Evolutionary conservation across 495 filamentous ascomycete genomes (phyloP).

Genomic region (Talaromyces proteolyticus): DNA sequence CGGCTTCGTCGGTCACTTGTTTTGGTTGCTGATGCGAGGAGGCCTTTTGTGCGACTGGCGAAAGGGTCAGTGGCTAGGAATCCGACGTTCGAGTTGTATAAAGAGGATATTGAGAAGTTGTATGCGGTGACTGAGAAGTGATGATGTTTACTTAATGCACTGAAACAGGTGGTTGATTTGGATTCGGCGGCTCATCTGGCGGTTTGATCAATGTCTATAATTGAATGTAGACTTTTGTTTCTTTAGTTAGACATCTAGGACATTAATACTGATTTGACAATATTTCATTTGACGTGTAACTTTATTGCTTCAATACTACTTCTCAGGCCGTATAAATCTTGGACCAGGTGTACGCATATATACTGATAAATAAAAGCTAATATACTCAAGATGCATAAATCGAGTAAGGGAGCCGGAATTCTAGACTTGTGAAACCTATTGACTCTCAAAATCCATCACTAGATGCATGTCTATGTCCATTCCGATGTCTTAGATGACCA

Average conservation of each 20-base stretch:
- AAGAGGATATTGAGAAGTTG: not conserved
- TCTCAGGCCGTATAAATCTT: not conserved
- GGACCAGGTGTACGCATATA: not conserved
- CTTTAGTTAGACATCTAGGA: no score
- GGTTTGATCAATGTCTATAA: no score
- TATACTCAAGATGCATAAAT: no score
- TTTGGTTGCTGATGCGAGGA: not conserved
- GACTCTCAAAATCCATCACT: no score
- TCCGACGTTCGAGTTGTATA: conserved; percentile 2
- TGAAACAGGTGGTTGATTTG: no score
- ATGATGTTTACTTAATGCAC: no score
- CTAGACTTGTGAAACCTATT: no score
- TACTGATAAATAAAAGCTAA: no score
- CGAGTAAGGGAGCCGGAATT: no score
- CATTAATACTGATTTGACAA: no score
- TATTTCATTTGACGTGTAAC: not conserved
- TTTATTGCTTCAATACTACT: not conserved
- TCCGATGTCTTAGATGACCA: conserved; percentile 19
- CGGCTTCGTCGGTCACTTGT: not conserved
- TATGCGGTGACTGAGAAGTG: conserved; percentile 2
- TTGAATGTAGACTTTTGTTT: no score
- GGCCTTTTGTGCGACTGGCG: conserved; percentile 1
- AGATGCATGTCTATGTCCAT: not conserved
- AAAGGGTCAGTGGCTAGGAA: conserved; percentile 4
- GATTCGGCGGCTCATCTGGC: no score